These are phyloP conservation scores for Xylaria grammica DNA, from an alignment of 495 filamentous ascomycete genomes.

Conservation along the genomic window DNA sequence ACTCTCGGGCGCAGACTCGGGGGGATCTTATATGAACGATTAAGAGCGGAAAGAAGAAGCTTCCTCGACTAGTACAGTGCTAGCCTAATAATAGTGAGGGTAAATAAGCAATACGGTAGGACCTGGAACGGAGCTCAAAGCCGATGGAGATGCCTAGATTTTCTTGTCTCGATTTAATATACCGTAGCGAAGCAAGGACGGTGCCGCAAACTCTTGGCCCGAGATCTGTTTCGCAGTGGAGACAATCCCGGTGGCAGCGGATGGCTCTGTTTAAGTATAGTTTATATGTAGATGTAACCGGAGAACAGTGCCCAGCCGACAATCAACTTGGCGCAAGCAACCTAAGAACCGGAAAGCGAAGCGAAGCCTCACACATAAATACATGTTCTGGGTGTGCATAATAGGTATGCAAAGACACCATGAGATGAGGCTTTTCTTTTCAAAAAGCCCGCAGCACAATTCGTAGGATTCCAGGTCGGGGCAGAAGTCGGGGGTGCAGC, in stretches of 20 bases:
- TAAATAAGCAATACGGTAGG: neutral
- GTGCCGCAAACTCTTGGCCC: constrained; percentile 11
- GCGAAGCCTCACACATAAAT: constrained; percentile 20
- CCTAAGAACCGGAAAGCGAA: constrained; percentile 7
- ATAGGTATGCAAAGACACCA: neutral
- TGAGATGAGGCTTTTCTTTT: constrained; percentile 24
- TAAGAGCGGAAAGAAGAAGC: neutral
- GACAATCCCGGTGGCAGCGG: constrained; percentile 10
- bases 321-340: constrained; percentile 19
- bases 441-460: constrained; percentile 5
- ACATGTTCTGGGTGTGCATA: constrained; percentile 5
- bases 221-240: constrained; percentile 15
- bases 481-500: constrained; percentile 1
- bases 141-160: neutral
- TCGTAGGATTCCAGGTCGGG: constrained; percentile 1
- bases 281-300: constrained; percentile 16
- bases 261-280: neutral
- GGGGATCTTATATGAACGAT: neutral
- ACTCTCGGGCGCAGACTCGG: neutral
- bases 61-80: neutral
- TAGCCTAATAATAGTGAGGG: neutral
- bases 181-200: neutral
- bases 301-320: constrained; percentile 23
- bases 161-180: constrained; percentile 19
- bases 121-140: neutral